Conservation (phyloP, 2,329 filamentous ascomycete genomes). For the Diplodia sapinea region DNA sequence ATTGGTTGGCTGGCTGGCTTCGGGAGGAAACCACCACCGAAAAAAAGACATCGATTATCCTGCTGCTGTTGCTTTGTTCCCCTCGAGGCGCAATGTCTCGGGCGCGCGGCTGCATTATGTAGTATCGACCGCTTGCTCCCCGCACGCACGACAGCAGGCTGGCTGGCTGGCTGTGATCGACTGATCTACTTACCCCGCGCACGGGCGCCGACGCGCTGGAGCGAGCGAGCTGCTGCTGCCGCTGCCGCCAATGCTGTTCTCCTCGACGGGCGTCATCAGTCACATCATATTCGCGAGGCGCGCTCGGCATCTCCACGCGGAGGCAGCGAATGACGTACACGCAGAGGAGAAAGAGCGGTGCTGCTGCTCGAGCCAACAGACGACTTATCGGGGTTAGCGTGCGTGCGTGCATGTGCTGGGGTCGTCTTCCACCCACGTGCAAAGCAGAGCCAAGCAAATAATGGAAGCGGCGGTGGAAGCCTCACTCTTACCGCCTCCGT, state of each 20-base stretch:
- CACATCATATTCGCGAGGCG: conserved; percentile 44
- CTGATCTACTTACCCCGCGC: conserved; percentile 14
- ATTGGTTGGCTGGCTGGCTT: no score
- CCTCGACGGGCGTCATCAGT: conserved; percentile 47
- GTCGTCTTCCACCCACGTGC: conserved; percentile 53
- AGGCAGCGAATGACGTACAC: no score
- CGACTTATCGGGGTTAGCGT: no score
- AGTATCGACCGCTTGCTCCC: conserved; percentile 47
- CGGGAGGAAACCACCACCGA: no score
- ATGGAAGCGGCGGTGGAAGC: conserved; percentile 48
- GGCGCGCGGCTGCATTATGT: no score
- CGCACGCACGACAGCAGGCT: not conserved
- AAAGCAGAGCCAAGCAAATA: conserved; percentile 55
- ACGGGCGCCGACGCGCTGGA: conserved; percentile 58
- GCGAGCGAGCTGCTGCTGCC: conserved; percentile 38
- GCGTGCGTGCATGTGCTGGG: conserved; percentile 31
- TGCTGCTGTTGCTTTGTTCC: no score
- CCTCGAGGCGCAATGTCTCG: no score
- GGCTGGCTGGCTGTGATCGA: not conserved
- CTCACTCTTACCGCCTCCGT: conserved; percentile 53
- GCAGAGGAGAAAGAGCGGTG: no score
- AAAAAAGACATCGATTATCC: no score
- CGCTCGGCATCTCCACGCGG: no score
- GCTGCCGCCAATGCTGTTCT: conserved; percentile 37
- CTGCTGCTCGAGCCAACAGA: not conserved